Conservation (phyloP, 305 asterid species). For the Fraxinus greggii region DNA sequence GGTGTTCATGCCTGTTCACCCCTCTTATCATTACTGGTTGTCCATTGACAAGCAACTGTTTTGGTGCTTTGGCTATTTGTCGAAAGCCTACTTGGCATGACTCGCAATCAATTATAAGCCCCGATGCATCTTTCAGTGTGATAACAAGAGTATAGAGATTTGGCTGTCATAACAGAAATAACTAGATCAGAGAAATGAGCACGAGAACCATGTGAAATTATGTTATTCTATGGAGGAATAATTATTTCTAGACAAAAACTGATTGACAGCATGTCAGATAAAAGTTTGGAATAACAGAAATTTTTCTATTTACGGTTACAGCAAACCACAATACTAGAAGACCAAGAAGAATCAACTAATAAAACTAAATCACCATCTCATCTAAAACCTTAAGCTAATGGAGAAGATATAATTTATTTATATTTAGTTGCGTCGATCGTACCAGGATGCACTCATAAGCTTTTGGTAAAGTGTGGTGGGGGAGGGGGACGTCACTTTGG, state of each 20-base stretch:
- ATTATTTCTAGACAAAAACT: conserved; percentile 7
- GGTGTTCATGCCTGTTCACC: conserved; percentile 97
- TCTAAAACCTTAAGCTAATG: neutral
- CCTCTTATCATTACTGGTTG: conserved; percentile 94
- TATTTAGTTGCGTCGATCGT: neutral
- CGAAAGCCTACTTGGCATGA: conserved; percentile 94
- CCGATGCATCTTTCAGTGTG: conserved; percentile 82
- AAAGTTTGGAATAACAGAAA: neutral
- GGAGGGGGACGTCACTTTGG: neutral
- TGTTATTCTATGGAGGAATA: neutral
- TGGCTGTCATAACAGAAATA: conserved; percentile 63
- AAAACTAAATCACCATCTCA: neutral
- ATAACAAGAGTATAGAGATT: conserved; percentile 83
- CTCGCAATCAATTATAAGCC: conserved; percentile 75
- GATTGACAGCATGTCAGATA: neutral
- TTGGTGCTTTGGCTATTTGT: conserved; percentile 75
- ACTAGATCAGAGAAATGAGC: conserved; percentile 27
- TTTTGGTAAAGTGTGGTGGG: neutral
- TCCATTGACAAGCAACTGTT: conserved; percentile 90
- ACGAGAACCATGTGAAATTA: neutral
- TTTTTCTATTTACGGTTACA: neutral
- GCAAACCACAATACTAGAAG: neutral
- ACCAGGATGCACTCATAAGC: neutral
- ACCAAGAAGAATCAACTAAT: conserved; percentile 1
- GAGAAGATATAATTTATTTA: neutral